Conservation (phyloP, 768 basidiomycete species). For the Suillus placidus region DNA sequence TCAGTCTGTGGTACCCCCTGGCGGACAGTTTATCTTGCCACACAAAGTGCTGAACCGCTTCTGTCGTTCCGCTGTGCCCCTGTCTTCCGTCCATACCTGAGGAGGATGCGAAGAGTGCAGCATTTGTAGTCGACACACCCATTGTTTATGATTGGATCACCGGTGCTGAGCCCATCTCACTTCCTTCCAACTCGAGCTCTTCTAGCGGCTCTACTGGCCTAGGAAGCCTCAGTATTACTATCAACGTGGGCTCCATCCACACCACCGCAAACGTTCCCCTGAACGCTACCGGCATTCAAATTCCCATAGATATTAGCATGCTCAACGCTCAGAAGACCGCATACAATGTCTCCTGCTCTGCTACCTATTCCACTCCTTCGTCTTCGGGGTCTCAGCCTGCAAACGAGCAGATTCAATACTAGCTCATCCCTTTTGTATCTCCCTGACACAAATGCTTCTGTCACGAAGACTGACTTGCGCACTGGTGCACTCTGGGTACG, state of each 20-base stretch:
- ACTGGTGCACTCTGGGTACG: conserved; percentile 48
- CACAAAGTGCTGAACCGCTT: conserved; percentile 37
- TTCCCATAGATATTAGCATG: conserved; percentile 35
- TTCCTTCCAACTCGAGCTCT: conserved; percentile 11
- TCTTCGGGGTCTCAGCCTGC: conserved; percentile 7
- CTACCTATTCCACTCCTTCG: conserved; percentile 23
- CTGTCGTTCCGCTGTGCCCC: conserved; percentile 51
- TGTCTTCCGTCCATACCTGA: conserved; percentile 50
- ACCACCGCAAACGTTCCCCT: conserved; percentile 35
- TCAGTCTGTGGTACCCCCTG: conserved; percentile 45
- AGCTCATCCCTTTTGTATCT: conserved; percentile 44
- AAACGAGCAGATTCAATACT: conserved; percentile 33
- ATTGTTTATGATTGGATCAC: conserved; percentile 39
- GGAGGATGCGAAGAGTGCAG: conserved; percentile 34
- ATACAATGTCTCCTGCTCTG: conserved; percentile 40
- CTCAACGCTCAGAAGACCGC: conserved; percentile 32
- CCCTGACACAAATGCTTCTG: conserved; percentile 37
- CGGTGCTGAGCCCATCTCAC: conserved; percentile 37
- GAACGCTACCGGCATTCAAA: conserved; percentile 38
- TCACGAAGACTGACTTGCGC: conserved; percentile 51
- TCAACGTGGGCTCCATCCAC: conserved; percentile 31
- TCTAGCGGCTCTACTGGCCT: conserved; percentile 2
- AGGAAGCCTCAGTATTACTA: conserved; percentile 29
- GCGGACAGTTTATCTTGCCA: conserved; percentile 45
- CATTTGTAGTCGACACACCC: conserved; percentile 42